Evolutionary conservation across 805 yeast genomes (phyloP), one percentile per base, ranked within the genome.

Genomic region (Candida namnaoensis): DNA sequence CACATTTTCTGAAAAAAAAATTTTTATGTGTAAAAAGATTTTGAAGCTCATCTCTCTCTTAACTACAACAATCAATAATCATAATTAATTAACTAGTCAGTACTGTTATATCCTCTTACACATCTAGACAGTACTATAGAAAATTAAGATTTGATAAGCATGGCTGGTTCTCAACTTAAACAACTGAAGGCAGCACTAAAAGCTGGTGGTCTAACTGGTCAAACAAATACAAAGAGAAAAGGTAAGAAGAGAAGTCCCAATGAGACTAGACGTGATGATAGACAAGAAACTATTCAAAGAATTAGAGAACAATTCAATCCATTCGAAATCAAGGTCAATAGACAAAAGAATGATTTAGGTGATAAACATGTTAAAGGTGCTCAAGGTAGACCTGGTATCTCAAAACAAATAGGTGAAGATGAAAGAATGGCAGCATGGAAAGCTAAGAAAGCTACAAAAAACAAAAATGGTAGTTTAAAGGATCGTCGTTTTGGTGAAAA

Each of bases 401-500:
- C 82, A 5, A 81, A 82, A 47, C 86, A 80, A 52, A 61, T 68
- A 12, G 88, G 84, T 30, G 88, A 82, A 53, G 81, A 80, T 32
- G 67, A 74, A 52, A 69, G 91, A 49, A 62, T 61, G 50, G 64
- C 64, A 32, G 78, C 84, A 6, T 86, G 79, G 59, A 84, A 85
- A 38, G 74, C 77, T 19, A 80, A 74, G 50, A 75, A 72, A 58
- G 60, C 70, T n/a, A 63, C 69, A 39, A 78, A 80, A 53, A 84
- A 86, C 50, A 84, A 75, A 58, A 78, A 71, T 34, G 96, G 97
- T 40, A 87, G 86, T 2, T 55, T 93, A 12, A 60, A 78, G 3
- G 99, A 93, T 67, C 74, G 88, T 50, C 78, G 96, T 64, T 91
- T 93, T 61, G 99, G 99, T 58, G 99, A 93, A 57, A 74, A 76